Evolutionary conservation across 176 grass and related monocot species (phyloP), one percentile per base, ranked within the genome.

Genomic region (Alopecurus myosuroides): DNA sequence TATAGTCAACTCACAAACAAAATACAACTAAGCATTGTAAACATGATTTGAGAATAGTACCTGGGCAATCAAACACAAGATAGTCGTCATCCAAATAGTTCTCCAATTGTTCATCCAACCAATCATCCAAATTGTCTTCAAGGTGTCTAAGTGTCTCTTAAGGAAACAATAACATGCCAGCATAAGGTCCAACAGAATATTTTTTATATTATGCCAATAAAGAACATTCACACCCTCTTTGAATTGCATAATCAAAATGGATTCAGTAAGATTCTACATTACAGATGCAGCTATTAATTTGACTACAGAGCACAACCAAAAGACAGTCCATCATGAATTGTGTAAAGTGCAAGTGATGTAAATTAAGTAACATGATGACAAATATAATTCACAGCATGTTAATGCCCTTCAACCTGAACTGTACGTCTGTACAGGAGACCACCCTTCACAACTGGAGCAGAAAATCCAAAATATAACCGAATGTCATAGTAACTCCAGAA

Each of bases 71-170:
- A 84, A 99, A 99, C 73, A 99, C 91, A 71, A 96, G 84, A 84
- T 99, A 99, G 39, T 99, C 97, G 72, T 96, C 97, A 50, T 99
- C 97, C 84, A 92, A 88, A 72, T 94, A 99, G 69, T 95, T 90
- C 1, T 96, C 93, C 11, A 99, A 84, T 76, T 99, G 89, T 60
- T 92, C 93, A 65, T 92, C 86, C 80, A 99, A 85, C 97, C 97
- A 99, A 86, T 99, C 93, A 91, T 99, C 97, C 84, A 99, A 84
- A 79, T 63, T 94, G 33, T 96, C 97, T 94, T 99, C 89, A 63
- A 99, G 86, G 77, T 95, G 91, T 61, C 97, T 94, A 81, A 51
- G 51, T 9, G 19, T 92, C 53, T 67, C 62, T 91, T 88, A 98
- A 98, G 89, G 87, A 90, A 88, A 85, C 20, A 81, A 34, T 18